Evolutionary conservation across 2,329 filamentous ascomycete genomes (phyloP).

Genomic region (Aspergillus nomiae): DNA sequence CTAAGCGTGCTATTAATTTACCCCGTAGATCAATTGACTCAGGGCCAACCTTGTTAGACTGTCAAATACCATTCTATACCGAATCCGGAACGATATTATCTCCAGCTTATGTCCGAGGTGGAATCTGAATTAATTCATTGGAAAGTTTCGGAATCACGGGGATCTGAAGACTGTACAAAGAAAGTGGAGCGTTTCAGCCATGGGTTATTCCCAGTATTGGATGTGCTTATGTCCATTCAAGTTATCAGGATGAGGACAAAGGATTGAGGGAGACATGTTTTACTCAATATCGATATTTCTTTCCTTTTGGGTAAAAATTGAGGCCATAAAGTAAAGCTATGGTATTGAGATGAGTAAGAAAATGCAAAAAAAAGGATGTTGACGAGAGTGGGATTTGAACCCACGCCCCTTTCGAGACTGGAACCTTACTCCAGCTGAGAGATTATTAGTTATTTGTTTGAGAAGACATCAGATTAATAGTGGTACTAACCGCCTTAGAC

Average conservation of each 20-base stretch:
- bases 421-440: constrained; percentile 3
- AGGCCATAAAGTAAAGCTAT: background rate
- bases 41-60: background rate
- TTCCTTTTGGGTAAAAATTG: too few species aligned
- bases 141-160: too few species aligned
- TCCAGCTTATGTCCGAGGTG: too few species aligned
- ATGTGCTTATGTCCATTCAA: too few species aligned
- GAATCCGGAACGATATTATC: background rate
- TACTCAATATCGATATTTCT: too few species aligned
- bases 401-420: constrained; percentile 6
- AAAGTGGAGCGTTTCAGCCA: too few species aligned
- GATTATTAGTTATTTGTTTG: too few species aligned
- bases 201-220: too few species aligned
- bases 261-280: accelerated
- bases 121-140: too few species aligned
- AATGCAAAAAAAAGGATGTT: background rate
- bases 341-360: background rate
- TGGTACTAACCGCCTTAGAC: background rate
- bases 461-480: too few species aligned
- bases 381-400: constrained; percentile 7
- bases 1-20: background rate
- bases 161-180: background rate
- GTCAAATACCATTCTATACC: background rate
- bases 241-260: too few species aligned
- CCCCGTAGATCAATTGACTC: background rate